phyloP scores from a whole-genome alignment of 768 basidiomycete genomes.

The Cystofilobasidium capitatum region DNA sequence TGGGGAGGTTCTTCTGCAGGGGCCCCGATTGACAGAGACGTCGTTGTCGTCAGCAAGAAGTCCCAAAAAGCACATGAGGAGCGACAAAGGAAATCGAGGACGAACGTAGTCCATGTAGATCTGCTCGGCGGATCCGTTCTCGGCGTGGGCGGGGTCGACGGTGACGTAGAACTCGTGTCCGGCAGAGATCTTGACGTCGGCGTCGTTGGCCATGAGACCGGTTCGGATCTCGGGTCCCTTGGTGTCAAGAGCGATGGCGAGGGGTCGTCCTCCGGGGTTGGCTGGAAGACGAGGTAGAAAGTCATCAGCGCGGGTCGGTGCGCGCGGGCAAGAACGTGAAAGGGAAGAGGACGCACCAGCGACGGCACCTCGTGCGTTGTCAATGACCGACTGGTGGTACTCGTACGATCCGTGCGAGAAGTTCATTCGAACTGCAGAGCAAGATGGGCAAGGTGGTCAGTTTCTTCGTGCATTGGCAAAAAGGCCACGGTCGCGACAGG shows the following conservation, averaged over 20 bases:
- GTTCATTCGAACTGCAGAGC: constrained; percentile 86
- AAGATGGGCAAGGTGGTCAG: background rate
- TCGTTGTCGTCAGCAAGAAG: too few species aligned
- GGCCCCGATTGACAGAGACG: too few species aligned
- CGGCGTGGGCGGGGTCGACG: constrained; percentile 69
- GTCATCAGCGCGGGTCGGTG: background rate
- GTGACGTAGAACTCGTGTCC: constrained; percentile 91
- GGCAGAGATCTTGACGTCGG: constrained; percentile 76
- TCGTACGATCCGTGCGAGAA: constrained; percentile 98
- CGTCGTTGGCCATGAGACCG: constrained; percentile 74
- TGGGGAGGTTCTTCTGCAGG: constrained; percentile 71
- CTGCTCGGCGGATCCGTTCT: constrained; percentile 68
- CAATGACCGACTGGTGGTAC: constrained; percentile 97
- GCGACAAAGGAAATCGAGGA: constrained; percentile 25
- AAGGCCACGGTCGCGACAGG: too few species aligned
- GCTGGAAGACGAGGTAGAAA: constrained; percentile 40
- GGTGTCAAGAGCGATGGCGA: constrained; percentile 96
- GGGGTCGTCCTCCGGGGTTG: constrained; percentile 69
- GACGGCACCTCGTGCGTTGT: constrained; percentile 84
- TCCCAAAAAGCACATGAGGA: background rate
- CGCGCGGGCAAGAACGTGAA: background rate
- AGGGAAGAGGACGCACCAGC: constrained; percentile 48
- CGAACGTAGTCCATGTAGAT: constrained; percentile 91
- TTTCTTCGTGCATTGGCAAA: background rate
- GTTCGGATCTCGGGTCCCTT: constrained; percentile 99